These are phyloP conservation scores for Chrysoporthe puriensis DNA, from an alignment of 2,329 filamentous ascomycete species.

Conservation along the genomic window DNA sequence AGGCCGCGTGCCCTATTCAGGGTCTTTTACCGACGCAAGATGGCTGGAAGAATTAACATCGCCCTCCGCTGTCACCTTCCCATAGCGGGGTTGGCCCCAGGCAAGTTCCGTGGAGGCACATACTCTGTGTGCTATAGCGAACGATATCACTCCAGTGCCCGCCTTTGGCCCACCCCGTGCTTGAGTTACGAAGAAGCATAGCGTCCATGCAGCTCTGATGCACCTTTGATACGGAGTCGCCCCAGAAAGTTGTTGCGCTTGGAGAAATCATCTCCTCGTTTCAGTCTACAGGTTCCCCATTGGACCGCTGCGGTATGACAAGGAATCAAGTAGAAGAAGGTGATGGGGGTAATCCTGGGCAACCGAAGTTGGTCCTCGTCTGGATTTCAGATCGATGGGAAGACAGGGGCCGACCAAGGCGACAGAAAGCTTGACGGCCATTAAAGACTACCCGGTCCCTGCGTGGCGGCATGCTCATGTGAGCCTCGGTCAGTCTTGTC, in stretches of 20 bases:
- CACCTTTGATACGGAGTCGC: background rate
- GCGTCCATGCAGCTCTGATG: constrained; percentile 2
- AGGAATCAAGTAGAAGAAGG: background rate
- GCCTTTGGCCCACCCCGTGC: background rate
- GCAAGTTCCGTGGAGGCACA: background rate
- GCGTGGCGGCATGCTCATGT: background rate
- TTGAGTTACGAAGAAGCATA: background rate
- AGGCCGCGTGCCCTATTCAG: constrained; percentile 1
- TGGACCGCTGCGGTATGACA: background rate
- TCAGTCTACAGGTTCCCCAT: background rate
- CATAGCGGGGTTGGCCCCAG: background rate
- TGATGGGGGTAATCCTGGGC: background rate
- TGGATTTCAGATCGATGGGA: background rate
- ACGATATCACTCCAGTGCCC: background rate
- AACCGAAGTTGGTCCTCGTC: constrained; percentile 2
- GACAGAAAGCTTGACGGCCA: background rate
- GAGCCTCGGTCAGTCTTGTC: background rate
- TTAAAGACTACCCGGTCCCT: background rate
- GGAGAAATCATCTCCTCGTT: background rate
- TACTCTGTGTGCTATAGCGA: background rate
- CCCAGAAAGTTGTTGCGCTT: background rate
- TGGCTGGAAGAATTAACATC: background rate
- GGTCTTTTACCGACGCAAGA: background rate
- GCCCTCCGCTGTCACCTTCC: background rate
- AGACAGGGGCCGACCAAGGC: background rate